Evolutionary conservation across 2,329 filamentous ascomycete species (phyloP), one percentile per base, ranked within the genome.

Genomic region (Colletotrichum incanum): DNA sequence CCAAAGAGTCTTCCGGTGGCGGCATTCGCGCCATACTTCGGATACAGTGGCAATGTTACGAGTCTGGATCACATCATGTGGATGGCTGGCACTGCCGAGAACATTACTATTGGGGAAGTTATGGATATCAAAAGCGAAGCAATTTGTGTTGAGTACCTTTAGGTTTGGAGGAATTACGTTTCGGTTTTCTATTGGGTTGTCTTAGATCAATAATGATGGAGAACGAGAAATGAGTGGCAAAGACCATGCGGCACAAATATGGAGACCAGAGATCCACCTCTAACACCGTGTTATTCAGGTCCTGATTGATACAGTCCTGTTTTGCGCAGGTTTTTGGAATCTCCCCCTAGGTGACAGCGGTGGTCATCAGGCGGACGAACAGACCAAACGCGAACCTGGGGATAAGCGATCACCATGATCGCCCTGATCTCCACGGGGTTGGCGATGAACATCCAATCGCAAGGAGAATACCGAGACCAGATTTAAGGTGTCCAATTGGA

Each of bases 71-170:
- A 80, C 71, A 72, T 75, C 41, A 41, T 80, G 31, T 73, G 78
- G 54, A 77, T 79, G 77, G 73, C 76, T 43, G 77, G 74, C 18
- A 75, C 79, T n/a, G 71, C 77, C 16, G 74, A 75, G 12, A 64
- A 74, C 37, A 66, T 72, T 1, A 77, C 70, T 8, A 74, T 80
- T 23, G 68, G 65, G 2, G 78, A 79, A 45, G 72, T 80, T 3
- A 80, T 80, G 79, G 76, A 80, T 71, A 76, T 78, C 41, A 49
- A 66, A 11, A 74, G 65, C 61, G 74, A 58, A 14, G 47, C 69
- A 16, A 67, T 80, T 2, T 79, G 78, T 45, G 77, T 76, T 60
- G 75, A 79, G 45, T 80, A 79, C 56, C 55, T 76, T 20, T 74
- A 61, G 55, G n/a, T 1, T 20, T 28, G 3, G 16, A 28, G 18